phyloP scores from a whole-genome alignment of 129 eudicot species.

The Pittosporum tobira region DNA sequence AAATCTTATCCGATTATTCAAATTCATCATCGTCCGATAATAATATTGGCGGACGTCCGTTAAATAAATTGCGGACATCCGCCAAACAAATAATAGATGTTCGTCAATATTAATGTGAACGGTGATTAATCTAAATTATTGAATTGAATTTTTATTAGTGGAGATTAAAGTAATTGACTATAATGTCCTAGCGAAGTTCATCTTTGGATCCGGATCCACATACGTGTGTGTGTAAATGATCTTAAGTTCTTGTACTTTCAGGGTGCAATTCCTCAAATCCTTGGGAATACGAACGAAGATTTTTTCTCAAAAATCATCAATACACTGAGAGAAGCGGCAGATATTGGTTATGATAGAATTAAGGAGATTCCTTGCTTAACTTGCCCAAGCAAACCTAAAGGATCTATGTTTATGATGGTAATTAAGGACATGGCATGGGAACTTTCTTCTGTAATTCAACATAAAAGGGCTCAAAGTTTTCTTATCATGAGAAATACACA shows the following conservation, averaged over 20 bases:
- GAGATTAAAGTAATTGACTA: no score
- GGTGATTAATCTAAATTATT: no score
- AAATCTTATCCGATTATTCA: no score
- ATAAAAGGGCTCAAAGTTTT: neutral
- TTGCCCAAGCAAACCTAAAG: conserved; percentile 90
- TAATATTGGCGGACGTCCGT: no score
- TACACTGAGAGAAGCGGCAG: conserved; percentile 48
- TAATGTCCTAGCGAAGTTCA: no score
- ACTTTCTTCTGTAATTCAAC: neutral
- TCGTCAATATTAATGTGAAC: no score
- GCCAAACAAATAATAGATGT: no score
- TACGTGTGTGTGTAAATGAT: no score
- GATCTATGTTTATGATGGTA: conserved; percentile 96
- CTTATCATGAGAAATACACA: neutral
- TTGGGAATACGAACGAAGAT: conserved; percentile 49
- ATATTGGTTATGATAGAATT: conserved; percentile 33
- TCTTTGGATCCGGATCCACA: no score
- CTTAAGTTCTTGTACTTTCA: conserved; percentile 17
- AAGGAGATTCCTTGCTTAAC: conserved; percentile 58
- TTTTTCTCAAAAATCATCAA: conserved; percentile 43
- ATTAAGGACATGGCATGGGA: conserved; percentile 14
- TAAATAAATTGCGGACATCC: no score
- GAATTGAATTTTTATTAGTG: no score
- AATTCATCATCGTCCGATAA: no score
- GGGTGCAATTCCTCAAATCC: conserved; percentile 75